Conservation (phyloP, 2,329 filamentous ascomycete species). For the Curvularia spicifera region DNA sequence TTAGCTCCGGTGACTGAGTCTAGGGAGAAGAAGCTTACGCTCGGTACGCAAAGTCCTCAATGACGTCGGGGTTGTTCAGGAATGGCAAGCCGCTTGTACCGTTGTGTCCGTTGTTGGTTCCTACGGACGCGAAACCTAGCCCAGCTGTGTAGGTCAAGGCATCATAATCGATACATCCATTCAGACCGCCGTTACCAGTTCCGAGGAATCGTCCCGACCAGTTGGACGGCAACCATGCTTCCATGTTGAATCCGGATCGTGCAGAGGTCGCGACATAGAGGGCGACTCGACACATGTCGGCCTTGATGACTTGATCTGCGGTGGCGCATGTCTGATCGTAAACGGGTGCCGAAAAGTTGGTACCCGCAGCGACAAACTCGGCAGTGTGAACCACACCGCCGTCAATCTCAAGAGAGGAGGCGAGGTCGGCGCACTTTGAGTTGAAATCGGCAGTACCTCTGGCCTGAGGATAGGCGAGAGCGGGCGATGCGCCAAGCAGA, state of each 20-base stretch:
- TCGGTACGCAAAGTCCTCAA: constrained; percentile 58
- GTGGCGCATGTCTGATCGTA: constrained; percentile 50
- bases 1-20: neutral
- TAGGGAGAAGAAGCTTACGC: constrained; percentile 32
- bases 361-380: constrained; percentile 49
- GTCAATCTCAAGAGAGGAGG: constrained; percentile 38
- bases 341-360: constrained; percentile 49
- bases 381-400: constrained; percentile 49
- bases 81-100: constrained; percentile 56
- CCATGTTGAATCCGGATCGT: constrained; percentile 52
- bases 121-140: constrained; percentile 51
- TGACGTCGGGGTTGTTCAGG: constrained; percentile 54
- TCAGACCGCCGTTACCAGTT: constrained; percentile 50
- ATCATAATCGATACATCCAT: constrained; percentile 50
- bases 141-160: constrained; percentile 49
- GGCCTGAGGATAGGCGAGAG: constrained; percentile 14
- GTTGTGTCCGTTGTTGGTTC: constrained; percentile 54
- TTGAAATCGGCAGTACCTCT: constrained; percentile 24
- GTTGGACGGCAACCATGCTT: constrained; percentile 54
- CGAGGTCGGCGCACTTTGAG: constrained; percentile 37
- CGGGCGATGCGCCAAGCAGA: constrained; percentile 20
- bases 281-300: constrained; percentile 52
- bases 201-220: constrained; percentile 50
- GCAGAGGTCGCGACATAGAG: constrained; percentile 51
- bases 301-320: constrained; percentile 34